Evolutionary conservation across 305 asterid species (phyloP), one percentile per base, ranked within the genome.

Genomic region (Fraxinus paxiana): DNA sequence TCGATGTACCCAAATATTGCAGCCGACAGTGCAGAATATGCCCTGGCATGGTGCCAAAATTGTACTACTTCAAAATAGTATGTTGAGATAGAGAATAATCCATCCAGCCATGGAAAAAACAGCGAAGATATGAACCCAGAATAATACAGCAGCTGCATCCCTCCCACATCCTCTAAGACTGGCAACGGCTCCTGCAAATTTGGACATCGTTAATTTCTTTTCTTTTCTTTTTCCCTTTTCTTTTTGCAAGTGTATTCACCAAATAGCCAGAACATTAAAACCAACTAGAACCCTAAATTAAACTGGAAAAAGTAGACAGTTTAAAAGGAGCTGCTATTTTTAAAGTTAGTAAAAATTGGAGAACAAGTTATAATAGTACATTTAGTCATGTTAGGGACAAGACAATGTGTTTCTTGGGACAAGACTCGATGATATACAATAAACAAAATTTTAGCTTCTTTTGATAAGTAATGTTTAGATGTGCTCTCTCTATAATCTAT

Each of bases 121-220:
- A 22, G 99, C 98, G 81, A 96, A 94, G 18, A 94, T 89, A 84
- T 96, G 98, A 88, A 96, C 99, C 99, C 99, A 96, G 85, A 96
- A 96, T 78, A 96, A 89, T 71, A 96, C 90, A 0, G 97, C 89
- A 12, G 99, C 99, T 6, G 99, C 94, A 83, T 94, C 98, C 86
- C 88, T 88, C 70, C 99, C 98, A 76, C 99, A 96, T 48, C 99
- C 99, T 85, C 99, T 93, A 87, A 96, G 87, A 87, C 85, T 96
- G 59, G 99, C 98, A 82, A 96, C 98, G 3, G 99, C 99, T 79
- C 99, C 99, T 93, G 90, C 31, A 26, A 79, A 30, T 13, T 75
- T 17, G 17, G 34, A 13, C 18, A 13, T 8, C 28, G 43, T 61
- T 22, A 61, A 61, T 8, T 20, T 34, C 31, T 28, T 28, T 28